Percentiles rank a stretch among this genome's conserved stretches.
phyloP scores from a whole-genome alignment of 176 grass and related monocot genomes.

The Rhynchospora pubera region DNA sequence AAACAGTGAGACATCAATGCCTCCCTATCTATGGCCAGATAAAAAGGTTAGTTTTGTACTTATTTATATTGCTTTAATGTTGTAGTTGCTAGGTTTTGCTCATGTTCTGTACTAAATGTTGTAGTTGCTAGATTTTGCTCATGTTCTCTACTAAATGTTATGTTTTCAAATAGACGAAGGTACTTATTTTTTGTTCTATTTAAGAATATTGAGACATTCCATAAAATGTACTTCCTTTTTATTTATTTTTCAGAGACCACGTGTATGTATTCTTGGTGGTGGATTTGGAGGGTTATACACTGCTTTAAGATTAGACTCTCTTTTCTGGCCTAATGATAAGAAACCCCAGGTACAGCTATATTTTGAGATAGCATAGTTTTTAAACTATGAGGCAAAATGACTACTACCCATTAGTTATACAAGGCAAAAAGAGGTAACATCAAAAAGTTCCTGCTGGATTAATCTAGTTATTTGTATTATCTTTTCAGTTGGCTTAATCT shows the following conservation, averaged over 20 bases:
- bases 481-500: no score
- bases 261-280: conserved; percentile 87
- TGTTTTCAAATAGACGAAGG: no score
- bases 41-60: conserved; percentile 52
- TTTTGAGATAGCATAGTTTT: neutral
- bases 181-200: no score
- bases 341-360: conserved; percentile 67
- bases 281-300: conserved; percentile 96
- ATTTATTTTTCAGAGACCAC: conserved; percentile 44
- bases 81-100: neutral
- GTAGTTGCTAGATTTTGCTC: no score
- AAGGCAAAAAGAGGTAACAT: neutral
- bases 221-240: neutral
- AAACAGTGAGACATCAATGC: conserved; percentile 40
- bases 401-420: neutral
- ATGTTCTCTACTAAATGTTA: no score
- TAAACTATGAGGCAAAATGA: neutral
- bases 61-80: neutral
- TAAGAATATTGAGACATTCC: neutral
- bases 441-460: neutral
- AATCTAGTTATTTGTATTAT: neutral
- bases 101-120: neutral
- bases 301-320: conserved; percentile 92
- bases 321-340: conserved; percentile 80
- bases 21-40: conserved; percentile 65